Evolutionary conservation across 805 yeast genomes (phyloP), one percentile per base, ranked within the genome.

Genomic region (Starmerella tilneyi): DNA sequence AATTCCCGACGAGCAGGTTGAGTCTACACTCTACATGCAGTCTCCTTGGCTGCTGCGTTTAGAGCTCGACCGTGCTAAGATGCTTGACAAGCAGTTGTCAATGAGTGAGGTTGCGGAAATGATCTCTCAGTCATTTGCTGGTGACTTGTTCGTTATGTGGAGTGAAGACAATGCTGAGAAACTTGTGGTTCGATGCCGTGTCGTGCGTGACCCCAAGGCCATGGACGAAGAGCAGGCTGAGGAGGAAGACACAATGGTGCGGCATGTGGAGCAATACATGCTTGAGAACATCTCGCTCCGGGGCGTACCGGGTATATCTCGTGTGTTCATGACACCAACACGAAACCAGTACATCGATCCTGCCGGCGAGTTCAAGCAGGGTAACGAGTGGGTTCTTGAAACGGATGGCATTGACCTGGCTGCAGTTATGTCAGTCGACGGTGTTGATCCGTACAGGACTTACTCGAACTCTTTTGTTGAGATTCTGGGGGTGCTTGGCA

Each of bases 91-190:
- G 66, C 96, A 92, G 65, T 75, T 92, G 62, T 84, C 95, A 4
- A 92, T 94, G 96, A 84, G 94, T 54, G 96, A 92, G 69, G 97
- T 92, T 46, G 96, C 98, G 22, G 94, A 86, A 57, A 86, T 81
- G 71, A 92, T 92, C 50, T 81, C 86, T 53, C 88, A 84, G 60
- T 81, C 84, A 52, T 92, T 92, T 64, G 94, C 88, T 44, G 94
- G 86, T 57, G 98, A 92, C 66, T 69, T 92, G 67, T 92, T 89
- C 59, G 95, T 92, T 32, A 92, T 92, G 60, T 92, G 98, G 97
- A 85, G 96, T 39, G 98, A 94, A 72, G 99, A 92, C 71, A 89
- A 92, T 59, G 96, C 96, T 36, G 96, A 89, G 55, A 88, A 86
- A 66, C 79, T 92, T 66, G 81, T 92, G 51, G 83, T 92, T 56